These are phyloP conservation scores for Saturnispora besseyi DNA, from an alignment of 805 yeast genomes.

Conservation along the genomic window DNA sequence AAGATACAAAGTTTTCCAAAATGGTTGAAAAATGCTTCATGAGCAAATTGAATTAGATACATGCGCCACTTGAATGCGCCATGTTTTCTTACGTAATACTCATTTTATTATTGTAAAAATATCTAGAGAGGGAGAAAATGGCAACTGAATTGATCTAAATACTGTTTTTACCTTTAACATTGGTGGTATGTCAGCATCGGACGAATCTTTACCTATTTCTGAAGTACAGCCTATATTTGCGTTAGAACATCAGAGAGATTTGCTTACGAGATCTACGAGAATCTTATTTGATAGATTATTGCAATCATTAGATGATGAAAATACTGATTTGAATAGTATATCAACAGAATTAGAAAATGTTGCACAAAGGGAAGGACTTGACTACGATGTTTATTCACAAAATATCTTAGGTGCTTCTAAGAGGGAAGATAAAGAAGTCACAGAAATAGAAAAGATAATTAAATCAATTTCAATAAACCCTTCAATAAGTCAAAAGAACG, in stretches of 20 bases:
- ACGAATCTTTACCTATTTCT: not conserved
- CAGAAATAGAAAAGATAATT: slow-evolving; percentile 1
- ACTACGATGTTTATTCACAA: not conserved
- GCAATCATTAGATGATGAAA: slow-evolving; percentile 24
- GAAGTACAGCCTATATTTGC: slow-evolving; percentile 1
- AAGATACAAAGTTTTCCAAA: too few relatives aligned
- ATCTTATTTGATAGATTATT: slow-evolving; percentile 22
- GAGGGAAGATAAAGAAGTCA: not conserved
- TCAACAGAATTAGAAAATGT: slow-evolving; percentile 2
- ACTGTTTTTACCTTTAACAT: not conserved
- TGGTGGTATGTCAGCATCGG: not conserved
- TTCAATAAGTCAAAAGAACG: not conserved
- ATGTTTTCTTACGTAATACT: too few relatives aligned
- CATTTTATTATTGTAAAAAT: too few relatives aligned
- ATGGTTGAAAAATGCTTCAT: not conserved
- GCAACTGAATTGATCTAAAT: not conserved
- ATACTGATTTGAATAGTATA: slow-evolving; percentile 17
- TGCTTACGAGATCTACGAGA: slow-evolving; percentile 10
- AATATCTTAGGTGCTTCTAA: not conserved
- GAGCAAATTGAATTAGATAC: not conserved
- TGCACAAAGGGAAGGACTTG: not conserved
- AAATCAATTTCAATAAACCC: not conserved
- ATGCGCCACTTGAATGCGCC: not conserved
- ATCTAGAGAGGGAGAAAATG: not conserved
- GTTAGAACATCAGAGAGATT: not conserved